phyloP scores from a whole-genome alignment of 1,284 basidiomycete species.

The Leccinum subrobustum region DNA sequence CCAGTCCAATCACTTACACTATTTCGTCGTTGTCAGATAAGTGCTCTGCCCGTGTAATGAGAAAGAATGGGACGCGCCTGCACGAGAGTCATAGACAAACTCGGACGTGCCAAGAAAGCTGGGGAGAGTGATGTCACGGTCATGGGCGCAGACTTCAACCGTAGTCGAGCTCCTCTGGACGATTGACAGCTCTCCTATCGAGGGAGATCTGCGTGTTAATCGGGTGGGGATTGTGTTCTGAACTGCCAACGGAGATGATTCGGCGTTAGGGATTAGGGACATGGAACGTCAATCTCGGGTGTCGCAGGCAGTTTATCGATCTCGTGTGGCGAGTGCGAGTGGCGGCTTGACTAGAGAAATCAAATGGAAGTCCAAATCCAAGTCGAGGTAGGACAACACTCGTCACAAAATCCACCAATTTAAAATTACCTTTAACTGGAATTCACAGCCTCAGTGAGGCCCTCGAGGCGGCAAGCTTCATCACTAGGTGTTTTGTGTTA shows the following conservation, averaged over 20 bases:
- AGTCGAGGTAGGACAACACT: background rate
- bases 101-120: conserved; percentile 50
- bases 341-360: background rate
- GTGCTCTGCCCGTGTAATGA: background rate
- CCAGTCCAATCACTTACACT: conserved; percentile 25
- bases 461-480: background rate
- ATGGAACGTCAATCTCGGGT: conserved; percentile 4
- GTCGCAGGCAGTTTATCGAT: background rate
- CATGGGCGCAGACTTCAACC: conserved; percentile 60
- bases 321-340: background rate
- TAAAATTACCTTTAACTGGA: conserved; percentile 12
- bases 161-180: conserved; percentile 54
- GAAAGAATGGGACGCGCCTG: conserved; percentile 43
- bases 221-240: conserved; percentile 2
- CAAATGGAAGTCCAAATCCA: background rate
- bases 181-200: conserved; percentile 37
- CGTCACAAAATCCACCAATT: conserved; percentile 6
- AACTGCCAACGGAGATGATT: background rate
- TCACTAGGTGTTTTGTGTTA: background rate
- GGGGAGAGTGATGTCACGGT: conserved; percentile 35
- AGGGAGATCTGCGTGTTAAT: conserved; percentile 9
- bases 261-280: conserved; percentile 8
- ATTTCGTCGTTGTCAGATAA: conserved; percentile 16
- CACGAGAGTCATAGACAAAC: conserved; percentile 66
- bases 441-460: background rate